Percentiles rank a stretch among this genome's conserved stretches.
Conservation (phyloP, 2,329 filamentous ascomycete genomes). For the Triangularia setosa region DNA sequence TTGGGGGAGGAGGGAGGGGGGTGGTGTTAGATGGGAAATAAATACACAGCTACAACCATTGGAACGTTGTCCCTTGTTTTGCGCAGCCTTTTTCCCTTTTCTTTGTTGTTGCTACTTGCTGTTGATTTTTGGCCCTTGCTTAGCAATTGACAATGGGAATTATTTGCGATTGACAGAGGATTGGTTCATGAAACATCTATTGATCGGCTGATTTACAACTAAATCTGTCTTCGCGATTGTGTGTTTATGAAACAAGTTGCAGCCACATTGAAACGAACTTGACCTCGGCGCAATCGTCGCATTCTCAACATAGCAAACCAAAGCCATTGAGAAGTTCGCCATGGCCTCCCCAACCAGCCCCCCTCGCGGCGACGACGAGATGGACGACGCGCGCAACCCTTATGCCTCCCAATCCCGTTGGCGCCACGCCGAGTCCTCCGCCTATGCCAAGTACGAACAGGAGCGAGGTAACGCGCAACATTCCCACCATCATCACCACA, state of each 20-base stretch:
- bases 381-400: constrained; percentile 41
- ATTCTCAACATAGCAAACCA: background rate
- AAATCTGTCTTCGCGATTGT: background rate
- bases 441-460: constrained; percentile 49
- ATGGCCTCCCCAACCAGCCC: constrained; percentile 20
- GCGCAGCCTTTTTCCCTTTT: background rate
- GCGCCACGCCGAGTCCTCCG: constrained; percentile 61
- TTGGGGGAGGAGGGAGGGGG: background rate
- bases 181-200: background rate
- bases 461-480: constrained; percentile 9
- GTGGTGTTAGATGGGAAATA: background rate
- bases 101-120: background rate
- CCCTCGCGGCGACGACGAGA: constrained; percentile 14
- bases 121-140: constrained; percentile 2
- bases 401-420: constrained; percentile 55
- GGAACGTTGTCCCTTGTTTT: background rate
- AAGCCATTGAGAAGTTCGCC: background rate
- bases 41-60: background rate
- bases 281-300: too few species aligned
- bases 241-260: too few species aligned
- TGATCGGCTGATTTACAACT: background rate
- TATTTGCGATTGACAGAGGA: background rate
- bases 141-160: background rate
- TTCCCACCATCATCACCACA: constrained; percentile 19
- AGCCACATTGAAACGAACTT: too few species aligned